phyloP scores from a whole-genome alignment of 2,329 filamentous ascomycete genomes.

The Pseudocercospora fijiensis region DNA sequence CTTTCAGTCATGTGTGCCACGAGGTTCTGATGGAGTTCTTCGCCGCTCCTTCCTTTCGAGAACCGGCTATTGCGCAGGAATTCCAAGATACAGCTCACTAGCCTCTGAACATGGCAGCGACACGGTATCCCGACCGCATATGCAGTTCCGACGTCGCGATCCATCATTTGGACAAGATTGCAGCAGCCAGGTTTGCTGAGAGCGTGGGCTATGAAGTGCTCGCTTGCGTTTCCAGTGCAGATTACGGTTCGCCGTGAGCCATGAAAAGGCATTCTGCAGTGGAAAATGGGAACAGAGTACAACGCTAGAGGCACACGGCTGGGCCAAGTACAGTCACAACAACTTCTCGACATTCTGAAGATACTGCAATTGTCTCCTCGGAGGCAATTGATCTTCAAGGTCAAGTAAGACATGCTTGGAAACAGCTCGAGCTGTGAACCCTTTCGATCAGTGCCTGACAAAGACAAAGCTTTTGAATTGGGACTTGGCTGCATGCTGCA shows the following conservation, averaged over 20 bases:
- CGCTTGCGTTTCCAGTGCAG: background rate
- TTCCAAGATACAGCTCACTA: background rate
- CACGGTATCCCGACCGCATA: background rate
- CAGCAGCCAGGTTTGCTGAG: background rate
- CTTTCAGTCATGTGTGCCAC: background rate
- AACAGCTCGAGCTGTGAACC: background rate
- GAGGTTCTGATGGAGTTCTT: background rate
- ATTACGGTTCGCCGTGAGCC: background rate
- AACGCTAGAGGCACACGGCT: background rate
- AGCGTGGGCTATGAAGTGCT: background rate
- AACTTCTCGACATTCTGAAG: background rate
- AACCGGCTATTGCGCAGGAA: background rate
- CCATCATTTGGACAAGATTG: background rate
- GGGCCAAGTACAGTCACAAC: background rate
- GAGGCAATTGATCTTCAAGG: background rate
- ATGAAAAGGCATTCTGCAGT: background rate
- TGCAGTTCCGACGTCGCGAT: background rate
- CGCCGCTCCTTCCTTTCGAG: background rate
- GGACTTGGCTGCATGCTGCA: too few species aligned
- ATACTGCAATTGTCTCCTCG: background rate
- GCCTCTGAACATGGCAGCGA: background rate
- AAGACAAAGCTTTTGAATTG: background rate
- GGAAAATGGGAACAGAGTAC: background rate
- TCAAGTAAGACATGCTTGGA: background rate
- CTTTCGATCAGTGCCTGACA: background rate